A percentile compares a stretch with the other conserved stretches of the same genome.
These are phyloP conservation scores for Aureobasidium sp. DNA, from an alignment of 2,329 filamentous ascomycete species.

Conservation along the genomic window DNA sequence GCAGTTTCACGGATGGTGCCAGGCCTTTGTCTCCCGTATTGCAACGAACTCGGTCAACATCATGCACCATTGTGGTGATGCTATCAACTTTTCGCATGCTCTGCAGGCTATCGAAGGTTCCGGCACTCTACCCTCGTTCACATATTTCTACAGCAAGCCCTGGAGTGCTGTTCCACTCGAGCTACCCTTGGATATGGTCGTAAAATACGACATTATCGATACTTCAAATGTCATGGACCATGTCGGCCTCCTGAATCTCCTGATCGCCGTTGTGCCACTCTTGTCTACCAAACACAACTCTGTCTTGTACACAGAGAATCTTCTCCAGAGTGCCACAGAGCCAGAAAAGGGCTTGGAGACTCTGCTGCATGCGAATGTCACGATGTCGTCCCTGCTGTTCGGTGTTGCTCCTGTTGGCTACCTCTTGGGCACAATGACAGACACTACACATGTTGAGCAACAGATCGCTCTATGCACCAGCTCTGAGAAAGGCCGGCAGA, in stretches of 20 bases:
- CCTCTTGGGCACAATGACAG: constrained; percentile 5
- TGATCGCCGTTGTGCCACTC: constrained; percentile 42
- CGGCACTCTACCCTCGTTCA: neutral
- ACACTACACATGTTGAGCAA: neutral
- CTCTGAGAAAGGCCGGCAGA: neutral
- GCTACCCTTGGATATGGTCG: neutral
- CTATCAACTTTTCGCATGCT: constrained; percentile 13
- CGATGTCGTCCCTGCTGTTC: constrained; percentile 43
- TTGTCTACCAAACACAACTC: constrained; percentile 40
- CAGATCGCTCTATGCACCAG: neutral
- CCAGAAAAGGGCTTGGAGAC: constrained; percentile 27
- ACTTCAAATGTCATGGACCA: constrained; percentile 43
- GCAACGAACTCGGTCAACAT: neutral
- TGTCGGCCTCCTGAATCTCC: constrained; percentile 39
- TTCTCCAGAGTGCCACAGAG: constrained; percentile 30
- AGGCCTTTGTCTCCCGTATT: neutral
- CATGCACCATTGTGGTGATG: constrained; percentile 12
- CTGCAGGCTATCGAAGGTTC: constrained; percentile 4
- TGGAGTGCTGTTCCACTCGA: neutral
- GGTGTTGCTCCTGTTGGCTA: constrained; percentile 46
- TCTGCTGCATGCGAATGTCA: constrained; percentile 42
- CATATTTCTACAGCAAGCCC: constrained; percentile 5
- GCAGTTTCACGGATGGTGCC: constrained; percentile 11
- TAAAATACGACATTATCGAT: constrained; percentile 49
- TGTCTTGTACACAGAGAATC: constrained; percentile 43